A percentile compares a stretch with the other conserved stretches of the same genome.
Evolutionary conservation across 2,329 filamentous ascomycete genomes (phyloP).

Genomic region (Ciborinia camelliae): DNA sequence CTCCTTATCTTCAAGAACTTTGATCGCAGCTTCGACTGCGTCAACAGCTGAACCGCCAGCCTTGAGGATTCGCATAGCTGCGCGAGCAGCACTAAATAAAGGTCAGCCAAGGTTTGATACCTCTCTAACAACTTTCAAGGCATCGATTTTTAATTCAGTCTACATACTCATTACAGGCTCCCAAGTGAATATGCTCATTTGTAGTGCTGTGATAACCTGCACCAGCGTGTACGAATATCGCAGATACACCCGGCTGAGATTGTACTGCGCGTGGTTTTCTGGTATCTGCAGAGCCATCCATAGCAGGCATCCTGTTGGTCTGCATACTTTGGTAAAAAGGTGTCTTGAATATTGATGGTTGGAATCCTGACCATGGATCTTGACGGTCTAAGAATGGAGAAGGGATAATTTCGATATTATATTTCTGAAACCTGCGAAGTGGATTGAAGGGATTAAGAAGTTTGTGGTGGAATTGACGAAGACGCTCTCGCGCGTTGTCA

Average conservation of each 20-base stretch:
- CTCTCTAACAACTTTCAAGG: conserved; percentile 1
- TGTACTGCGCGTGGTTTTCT: conserved; percentile 18
- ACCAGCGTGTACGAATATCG: conserved; percentile 93
- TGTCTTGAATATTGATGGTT: neutral
- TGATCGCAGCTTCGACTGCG: conserved; percentile 85
- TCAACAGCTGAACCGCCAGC: conserved; percentile 78
- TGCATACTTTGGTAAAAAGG: conserved; percentile 4
- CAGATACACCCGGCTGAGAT: conserved; percentile 47
- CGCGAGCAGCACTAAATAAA: conserved; percentile 66
- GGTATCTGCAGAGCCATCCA: conserved; percentile 35
- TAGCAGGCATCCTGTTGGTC: neutral
- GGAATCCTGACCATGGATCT: conserved; percentile 16
- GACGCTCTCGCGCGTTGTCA: conserved; percentile 22
- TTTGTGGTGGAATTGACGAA: conserved; percentile 26
- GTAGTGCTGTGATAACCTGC: conserved; percentile 88
- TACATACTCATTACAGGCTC: conserved; percentile 82
- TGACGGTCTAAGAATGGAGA: conserved; percentile 23
- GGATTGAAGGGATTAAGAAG: conserved; percentile 22
- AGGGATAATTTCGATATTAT: conserved; percentile 19
- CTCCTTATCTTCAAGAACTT: conserved; percentile 84
- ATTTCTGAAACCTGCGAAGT: conserved; percentile 23
- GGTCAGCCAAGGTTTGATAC: conserved; percentile 26
- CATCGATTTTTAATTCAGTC: neutral
- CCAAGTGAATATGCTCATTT: conserved; percentile 81
- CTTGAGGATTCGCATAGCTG: conserved; percentile 77